Conservation (phyloP, 2,329 filamentous ascomycete species). For the Aspergillus candidus region DNA sequence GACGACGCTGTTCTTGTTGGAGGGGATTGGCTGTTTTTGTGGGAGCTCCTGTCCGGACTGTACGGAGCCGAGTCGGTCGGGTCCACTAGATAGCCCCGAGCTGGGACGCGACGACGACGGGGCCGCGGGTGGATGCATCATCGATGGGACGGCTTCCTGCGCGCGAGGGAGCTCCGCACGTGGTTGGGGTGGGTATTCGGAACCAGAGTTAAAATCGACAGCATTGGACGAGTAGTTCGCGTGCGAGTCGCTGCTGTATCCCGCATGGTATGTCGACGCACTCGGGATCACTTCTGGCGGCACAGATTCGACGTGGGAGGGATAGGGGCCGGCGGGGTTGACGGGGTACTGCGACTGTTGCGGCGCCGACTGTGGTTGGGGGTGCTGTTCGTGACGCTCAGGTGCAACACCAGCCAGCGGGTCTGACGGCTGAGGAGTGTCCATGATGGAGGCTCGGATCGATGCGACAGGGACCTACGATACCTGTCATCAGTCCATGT, state of each 20-base stretch:
- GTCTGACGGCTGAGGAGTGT: too few species aligned
- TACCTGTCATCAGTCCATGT: too few species aligned
- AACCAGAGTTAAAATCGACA: slow-evolving; percentile 24
- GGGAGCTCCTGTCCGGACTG: slow-evolving; percentile 47
- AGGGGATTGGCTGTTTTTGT: slow-evolving; percentile 37
- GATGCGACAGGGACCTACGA: too few species aligned
- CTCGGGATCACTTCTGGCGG: slow-evolving; percentile 33
- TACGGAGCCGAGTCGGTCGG: slow-evolving; percentile 42
- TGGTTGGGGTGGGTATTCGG: slow-evolving; percentile 36
- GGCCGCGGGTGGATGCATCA: slow-evolving; percentile 36
- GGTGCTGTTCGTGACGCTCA: too few species aligned
- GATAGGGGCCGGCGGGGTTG: slow-evolving; percentile 15
- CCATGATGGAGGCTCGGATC: too few species aligned
- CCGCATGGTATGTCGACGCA: slow-evolving; percentile 25
- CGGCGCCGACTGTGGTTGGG: too few species aligned
- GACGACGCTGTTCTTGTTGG: slow-evolving; percentile 63
- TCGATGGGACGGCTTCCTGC: slow-evolving; percentile 35
- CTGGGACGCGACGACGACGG: slow-evolving; percentile 41
- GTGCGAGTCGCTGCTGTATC: slow-evolving; percentile 40
- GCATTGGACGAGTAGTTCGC: slow-evolving; percentile 47
- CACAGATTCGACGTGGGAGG: slow-evolving; percentile 25
- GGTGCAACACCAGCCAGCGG: too few species aligned
- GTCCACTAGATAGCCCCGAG: slow-evolving; percentile 44
- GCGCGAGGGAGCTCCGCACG: slow-evolving; percentile 20
- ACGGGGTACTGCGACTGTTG: slow-evolving; percentile 4